These are phyloP conservation scores for Aspergillus amoenus DNA, from an alignment of 2,329 filamentous ascomycete genomes.

Conservation along the genomic window DNA sequence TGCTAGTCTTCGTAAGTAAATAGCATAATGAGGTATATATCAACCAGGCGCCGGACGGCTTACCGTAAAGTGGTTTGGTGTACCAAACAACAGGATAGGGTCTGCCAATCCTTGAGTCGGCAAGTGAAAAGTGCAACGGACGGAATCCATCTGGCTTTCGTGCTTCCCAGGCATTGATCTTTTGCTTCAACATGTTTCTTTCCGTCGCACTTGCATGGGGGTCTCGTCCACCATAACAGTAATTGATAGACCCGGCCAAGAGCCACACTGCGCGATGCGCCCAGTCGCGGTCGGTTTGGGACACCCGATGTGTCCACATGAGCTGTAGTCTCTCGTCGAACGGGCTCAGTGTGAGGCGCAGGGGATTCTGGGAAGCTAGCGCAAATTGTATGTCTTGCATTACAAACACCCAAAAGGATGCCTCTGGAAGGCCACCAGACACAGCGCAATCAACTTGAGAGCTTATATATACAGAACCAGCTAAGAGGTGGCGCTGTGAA, in stretches of 20 bases:
- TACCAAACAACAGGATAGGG: constrained; percentile 36
- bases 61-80: constrained; percentile 34
- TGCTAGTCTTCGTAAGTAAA: constrained; percentile 18
- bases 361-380: constrained; percentile 31
- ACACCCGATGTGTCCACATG: constrained; percentile 26
- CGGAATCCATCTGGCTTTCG: constrained; percentile 27
- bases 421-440: constrained; percentile 32
- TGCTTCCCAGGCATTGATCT: constrained; percentile 30
- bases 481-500: constrained; percentile 34
- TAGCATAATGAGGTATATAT: not conserved
- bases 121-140: constrained; percentile 30
- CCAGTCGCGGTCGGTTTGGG: constrained; percentile 33
- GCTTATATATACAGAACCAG: constrained; percentile 36
- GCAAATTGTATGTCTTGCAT: constrained; percentile 38
- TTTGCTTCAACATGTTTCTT: constrained; percentile 22
- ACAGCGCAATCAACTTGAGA: constrained; percentile 35
- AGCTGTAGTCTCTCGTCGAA: constrained; percentile 31
- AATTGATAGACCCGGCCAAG: constrained; percentile 33
- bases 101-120: constrained; percentile 26
- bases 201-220: constrained; percentile 18
- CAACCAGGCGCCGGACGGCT: not conserved
- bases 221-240: constrained; percentile 29
- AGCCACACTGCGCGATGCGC: constrained; percentile 35
- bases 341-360: constrained; percentile 31
- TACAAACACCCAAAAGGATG: constrained; percentile 38